A percentile compares a stretch with the other conserved stretches of the same genome.
phyloP scores from a whole-genome alignment of 1,139 yeast genomes.

The Yamadazyma taylorii region DNA sequence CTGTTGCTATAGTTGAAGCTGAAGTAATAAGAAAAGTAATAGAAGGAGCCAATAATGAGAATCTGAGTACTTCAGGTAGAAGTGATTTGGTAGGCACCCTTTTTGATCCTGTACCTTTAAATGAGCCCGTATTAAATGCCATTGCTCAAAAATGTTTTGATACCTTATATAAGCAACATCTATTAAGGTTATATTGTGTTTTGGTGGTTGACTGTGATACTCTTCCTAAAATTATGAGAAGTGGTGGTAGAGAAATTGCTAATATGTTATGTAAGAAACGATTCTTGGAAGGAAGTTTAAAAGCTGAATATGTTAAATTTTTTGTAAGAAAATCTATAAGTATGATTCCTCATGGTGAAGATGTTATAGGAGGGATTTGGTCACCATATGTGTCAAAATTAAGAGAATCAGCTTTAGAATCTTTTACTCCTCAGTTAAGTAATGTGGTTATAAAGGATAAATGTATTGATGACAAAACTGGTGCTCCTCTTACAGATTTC shows the following conservation, averaged over 20 bases:
- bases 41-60: slow-evolving; percentile 24
- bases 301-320: slow-evolving; percentile 80
- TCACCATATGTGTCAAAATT: slow-evolving; percentile 64
- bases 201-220: slow-evolving; percentile 79
- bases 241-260: slow-evolving; percentile 90
- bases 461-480: slow-evolving; percentile 76
- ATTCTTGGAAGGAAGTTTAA: slow-evolving; percentile 73
- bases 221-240: slow-evolving; percentile 77
- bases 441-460: slow-evolving; percentile 73
- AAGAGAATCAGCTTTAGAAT: slow-evolving; percentile 49
- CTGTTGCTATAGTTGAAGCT: slow-evolving; percentile 87
- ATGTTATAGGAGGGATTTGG: slow-evolving; percentile 83
- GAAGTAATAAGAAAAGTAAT: slow-evolving; percentile 55
- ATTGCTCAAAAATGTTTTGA: slow-evolving; percentile 76
- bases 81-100: slow-evolving; percentile 13
- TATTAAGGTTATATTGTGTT: slow-evolving; percentile 78
- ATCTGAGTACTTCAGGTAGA: slow-evolving; percentile 6
- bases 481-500: slow-evolving; percentile 72
- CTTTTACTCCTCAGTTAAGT: slow-evolving; percentile 59
- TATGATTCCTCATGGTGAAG: slow-evolving; percentile 76
- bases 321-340: slow-evolving; percentile 66
- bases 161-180: slow-evolving; percentile 67
- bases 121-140: slow-evolving; percentile 62
- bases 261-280: slow-evolving; percentile 86
- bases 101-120: slow-evolving; percentile 38